Base-by-base conservation (phyloP, 176 grass and related monocot genomes). In the Juncus effusus region DNA sequence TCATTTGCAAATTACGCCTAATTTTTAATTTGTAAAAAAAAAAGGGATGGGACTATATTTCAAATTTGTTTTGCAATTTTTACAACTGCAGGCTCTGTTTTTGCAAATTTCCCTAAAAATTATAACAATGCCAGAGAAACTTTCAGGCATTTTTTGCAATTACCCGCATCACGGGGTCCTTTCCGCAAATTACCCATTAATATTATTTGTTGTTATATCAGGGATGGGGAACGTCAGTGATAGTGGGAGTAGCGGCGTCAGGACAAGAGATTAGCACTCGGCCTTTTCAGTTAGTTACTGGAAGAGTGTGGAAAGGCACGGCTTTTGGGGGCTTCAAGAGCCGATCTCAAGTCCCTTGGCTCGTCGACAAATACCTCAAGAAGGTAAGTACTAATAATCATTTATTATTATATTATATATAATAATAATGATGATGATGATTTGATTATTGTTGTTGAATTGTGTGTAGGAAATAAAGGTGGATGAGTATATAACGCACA, bases 401-500 rank as follows among this genome's bases (percentile, higher is more conserved):
- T 67, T 55, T 3, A 13, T 4, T 13, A 38, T 13, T 51, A 53
- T 15, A 3, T 3, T 9, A 54, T 63, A 39, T 2, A 8, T 47
- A 71, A 16, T 36, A 57, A 38, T 14, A 9, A 68, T 16, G 11
- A 4, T 56, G 15, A 10, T 72, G 4, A 14, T 45, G 40, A 41
- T 7, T 57, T 56, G 3, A 38, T 39, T 42, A 44, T 35, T 9
- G 3, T 47, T 3, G 3, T 1, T 28, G 10, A 8, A 19, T 15
- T 41, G 6, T 75, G 54, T 0, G 28, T 82, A 99, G 88, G 94
- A 99, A 82, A 93, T 99, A 75, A 99, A 99, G 80, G 85, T 99
- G 55, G 94, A 99, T 14, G 94, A 99, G 63, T 99, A 99, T 72
- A 83, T 99, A 19, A 99, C 94, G n/a, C 94, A 99, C 75, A 99